These are phyloP conservation scores for Cephaloascus fragrans DNA, from an alignment of 805 yeast genomes.

Conservation along the genomic window DNA sequence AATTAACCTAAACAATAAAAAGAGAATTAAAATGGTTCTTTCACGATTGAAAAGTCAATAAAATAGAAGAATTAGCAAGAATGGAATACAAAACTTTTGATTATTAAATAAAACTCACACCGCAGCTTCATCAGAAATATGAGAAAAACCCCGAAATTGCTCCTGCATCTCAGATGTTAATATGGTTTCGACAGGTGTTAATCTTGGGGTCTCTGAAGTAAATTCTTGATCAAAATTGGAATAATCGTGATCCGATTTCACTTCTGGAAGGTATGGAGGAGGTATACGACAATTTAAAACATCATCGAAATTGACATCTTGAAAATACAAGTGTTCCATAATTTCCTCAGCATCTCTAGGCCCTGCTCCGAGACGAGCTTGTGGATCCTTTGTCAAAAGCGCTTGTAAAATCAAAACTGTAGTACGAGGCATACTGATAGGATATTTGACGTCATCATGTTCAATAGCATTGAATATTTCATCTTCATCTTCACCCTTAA, in stretches of 20 bases:
- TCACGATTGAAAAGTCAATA: not conserved
- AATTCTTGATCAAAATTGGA: conserved; percentile 91
- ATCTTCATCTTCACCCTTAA: conserved; percentile 81
- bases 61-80: not conserved
- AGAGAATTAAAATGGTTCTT: not conserved
- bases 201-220: conserved; percentile 86
- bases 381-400: conserved; percentile 82
- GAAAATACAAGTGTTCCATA: conserved; percentile 92
- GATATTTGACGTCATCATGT: conserved; percentile 93
- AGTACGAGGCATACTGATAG: conserved; percentile 95
- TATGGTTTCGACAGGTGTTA: conserved; percentile 89
- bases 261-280: conserved; percentile 88
- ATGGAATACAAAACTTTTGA: not conserved
- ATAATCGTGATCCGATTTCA: conserved; percentile 82
- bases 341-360: conserved; percentile 86
- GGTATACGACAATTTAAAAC: conserved; percentile 58
- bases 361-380: conserved; percentile 75
- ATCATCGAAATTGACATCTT: conserved; percentile 84
- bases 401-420: conserved; percentile 92
- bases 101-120: conserved; percentile 10
- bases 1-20: not conserved
- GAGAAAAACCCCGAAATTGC: conserved; percentile 94
- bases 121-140: conserved; percentile 54
- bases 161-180: conserved; percentile 86
- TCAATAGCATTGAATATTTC: conserved; percentile 95